Conservation (phyloP, 768 basidiomycete species). For the Brasilioporus rufonigricans region DNA sequence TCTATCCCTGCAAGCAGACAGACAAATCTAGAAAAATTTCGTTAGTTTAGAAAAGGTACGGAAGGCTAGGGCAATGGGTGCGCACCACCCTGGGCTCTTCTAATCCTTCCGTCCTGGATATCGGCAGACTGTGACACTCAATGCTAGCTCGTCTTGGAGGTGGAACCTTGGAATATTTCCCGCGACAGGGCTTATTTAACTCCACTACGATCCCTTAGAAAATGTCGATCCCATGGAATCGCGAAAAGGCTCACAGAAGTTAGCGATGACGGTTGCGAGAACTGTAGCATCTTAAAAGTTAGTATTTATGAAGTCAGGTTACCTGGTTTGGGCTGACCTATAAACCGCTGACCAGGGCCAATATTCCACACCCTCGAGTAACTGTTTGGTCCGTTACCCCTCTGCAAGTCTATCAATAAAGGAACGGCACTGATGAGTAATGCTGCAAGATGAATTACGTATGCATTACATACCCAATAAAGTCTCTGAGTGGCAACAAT, state of each 20-base stretch:
- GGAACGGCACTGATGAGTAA: background rate
- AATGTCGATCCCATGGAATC: background rate
- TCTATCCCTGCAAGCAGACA: slow-evolving; percentile 28
- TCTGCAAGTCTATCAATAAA: slow-evolving; percentile 18
- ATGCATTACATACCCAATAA: slow-evolving; percentile 19
- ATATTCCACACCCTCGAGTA: slow-evolving; percentile 19
- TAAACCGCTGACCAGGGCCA: slow-evolving; percentile 15
- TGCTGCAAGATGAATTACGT: background rate
- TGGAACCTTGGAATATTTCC: background rate
- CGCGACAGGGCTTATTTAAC: slow-evolving; percentile 1
- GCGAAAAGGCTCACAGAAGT: slow-evolving; percentile 10
- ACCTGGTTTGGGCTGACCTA: background rate
- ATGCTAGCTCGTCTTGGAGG: slow-evolving; percentile 8
- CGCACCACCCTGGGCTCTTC: slow-evolving; percentile 22
- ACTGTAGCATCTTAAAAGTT: background rate
- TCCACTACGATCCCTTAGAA: slow-evolving; percentile 3
- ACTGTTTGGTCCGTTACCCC: slow-evolving; percentile 4
- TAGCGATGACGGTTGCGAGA: background rate
- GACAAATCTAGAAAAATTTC: slow-evolving; percentile 17
- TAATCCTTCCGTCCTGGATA: slow-evolving; percentile 1
- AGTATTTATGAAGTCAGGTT: background rate
- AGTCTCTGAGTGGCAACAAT: slow-evolving; percentile 31
- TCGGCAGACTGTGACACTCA: slow-evolving; percentile 2
- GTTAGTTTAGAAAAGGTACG: background rate
- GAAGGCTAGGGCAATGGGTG: background rate